Evolutionary conservation across 352 stramenopile genomes (phyloP).

Genomic region (Albugo candida): DNA sequence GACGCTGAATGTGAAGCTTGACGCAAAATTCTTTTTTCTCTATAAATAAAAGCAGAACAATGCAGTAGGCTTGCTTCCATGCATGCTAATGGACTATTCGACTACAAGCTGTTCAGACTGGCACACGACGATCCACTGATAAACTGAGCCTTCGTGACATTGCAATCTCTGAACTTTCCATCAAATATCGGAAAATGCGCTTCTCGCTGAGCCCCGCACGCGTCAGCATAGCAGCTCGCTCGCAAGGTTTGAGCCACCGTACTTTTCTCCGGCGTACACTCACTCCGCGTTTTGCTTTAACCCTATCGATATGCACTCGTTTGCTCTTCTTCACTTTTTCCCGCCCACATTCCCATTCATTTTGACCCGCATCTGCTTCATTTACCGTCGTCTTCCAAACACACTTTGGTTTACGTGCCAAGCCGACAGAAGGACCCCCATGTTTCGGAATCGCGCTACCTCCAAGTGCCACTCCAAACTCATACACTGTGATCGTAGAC

Average conservation of each 20-base stretch:
- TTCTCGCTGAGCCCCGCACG: slow-evolving; percentile 43
- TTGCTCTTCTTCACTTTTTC: slow-evolving; percentile 1
- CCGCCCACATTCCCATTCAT: background rate
- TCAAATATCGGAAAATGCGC: slow-evolving; percentile 44
- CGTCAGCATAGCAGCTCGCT: slow-evolving; percentile 40
- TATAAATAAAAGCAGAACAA: no score
- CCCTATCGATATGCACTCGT: slow-evolving; percentile 2
- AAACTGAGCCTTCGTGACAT: slow-evolving; percentile 31
- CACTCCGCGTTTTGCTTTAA: background rate
- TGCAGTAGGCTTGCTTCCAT: no score
- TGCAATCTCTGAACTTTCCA: slow-evolving; percentile 40
- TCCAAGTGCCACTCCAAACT: slow-evolving; percentile 32
- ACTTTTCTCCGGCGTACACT: slow-evolving; percentile 18
- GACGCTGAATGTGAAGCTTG: no score
- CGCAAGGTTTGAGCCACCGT: slow-evolving; percentile 38
- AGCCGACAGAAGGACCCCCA: slow-evolving; percentile 26
- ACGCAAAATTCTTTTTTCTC: no score
- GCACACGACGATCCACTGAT: background rate
- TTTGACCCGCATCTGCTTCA: slow-evolving; percentile 7
- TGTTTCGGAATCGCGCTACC: slow-evolving; percentile 27
- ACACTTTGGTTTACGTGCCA: slow-evolving; percentile 15
- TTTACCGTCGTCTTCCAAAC: slow-evolving; percentile 31
- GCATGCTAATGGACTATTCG: no score
- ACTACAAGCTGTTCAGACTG: no score
- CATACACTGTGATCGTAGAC: slow-evolving; percentile 34